Base-by-base conservation (phyloP, 805 yeast species). In the Komagataella populi region DNA sequence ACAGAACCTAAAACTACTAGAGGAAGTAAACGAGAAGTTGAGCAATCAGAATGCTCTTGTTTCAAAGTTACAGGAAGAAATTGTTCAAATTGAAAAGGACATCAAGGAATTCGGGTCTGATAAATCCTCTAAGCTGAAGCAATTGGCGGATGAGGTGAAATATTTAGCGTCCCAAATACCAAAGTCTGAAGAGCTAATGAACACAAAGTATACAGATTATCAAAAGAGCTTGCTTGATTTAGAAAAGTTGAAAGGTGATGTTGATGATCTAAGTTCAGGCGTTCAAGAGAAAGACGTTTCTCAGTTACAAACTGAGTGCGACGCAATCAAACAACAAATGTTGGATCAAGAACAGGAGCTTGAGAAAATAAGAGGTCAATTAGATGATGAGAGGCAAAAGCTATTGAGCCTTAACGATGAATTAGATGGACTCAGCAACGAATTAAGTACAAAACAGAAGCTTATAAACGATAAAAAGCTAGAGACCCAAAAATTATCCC, bases 101-200 rank as follows among this genome's bases (percentile, higher is more conserved):
- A 86, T 89, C 70, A 71, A 74, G 50, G 98, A 93, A 59, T 91
- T 89, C 62, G 79, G 77, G 53, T 70, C 69, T 47, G 84, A 95
- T 63, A 90, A 89, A 57, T 87, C 90, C 1, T 76, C 83, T 1
- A 95, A 91, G 63, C 70, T 95, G 53, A 78, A 78, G 49, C 79
- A 84, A 58, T 67, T 85, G 46, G 74, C 78, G 55, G 54, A 59
- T 4, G 88, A 84, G 54, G 71, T 84, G 22, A 59, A 61, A 8
- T 55, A 59, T 6, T 63, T 84, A 4, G 59, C 69, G 0, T 55
- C 60, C 6, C 65, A 73, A 48, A 59, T 76, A 0, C 60, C 57
- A 2, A 49, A 58, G 2, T 56, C 68, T 18, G 80, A 78, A 50
- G 57, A 57, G 1, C 63, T 60, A 2, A 65, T 80, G 20, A 77